phyloP scores from a whole-genome alignment of 257 asterid genomes.

The Plantago ovata region DNA sequence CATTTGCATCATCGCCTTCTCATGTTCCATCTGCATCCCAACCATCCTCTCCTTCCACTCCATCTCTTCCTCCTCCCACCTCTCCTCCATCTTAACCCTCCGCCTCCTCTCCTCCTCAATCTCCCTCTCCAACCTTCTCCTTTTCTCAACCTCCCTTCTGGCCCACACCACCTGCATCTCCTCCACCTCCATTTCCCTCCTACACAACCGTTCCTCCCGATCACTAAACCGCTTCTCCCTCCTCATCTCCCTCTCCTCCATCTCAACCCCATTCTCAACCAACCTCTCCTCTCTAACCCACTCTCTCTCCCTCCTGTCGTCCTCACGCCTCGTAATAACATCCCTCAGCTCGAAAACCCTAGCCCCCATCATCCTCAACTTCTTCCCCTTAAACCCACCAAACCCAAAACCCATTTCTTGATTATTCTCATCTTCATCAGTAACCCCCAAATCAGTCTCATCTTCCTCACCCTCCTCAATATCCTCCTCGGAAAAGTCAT shows the following conservation, averaged over 20 bases:
- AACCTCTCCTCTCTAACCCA: conserved; percentile 45
- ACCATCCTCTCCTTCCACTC: conserved; percentile 89
- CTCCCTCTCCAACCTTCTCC: conserved; percentile 56
- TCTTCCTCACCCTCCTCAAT: conserved; percentile 36
- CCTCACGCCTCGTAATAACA: conserved; percentile 60
- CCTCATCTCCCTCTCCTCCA: conserved; percentile 35
- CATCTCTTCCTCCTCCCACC: conserved; percentile 76
- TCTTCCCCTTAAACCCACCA: conserved; percentile 32
- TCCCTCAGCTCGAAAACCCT: conserved; percentile 64
- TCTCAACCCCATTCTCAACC: conserved; percentile 32
- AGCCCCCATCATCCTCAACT: conserved; percentile 48
- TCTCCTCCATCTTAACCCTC: conserved; percentile 77
- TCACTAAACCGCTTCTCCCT: conserved; percentile 33
- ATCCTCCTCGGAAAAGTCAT: conserved; percentile 41
- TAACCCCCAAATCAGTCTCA: conserved; percentile 25
- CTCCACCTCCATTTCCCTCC: conserved; percentile 49
- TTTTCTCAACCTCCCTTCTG: conserved; percentile 55
- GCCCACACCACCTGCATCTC: conserved; percentile 40
- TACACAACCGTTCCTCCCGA: conserved; percentile 39
- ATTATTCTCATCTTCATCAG: conserved; percentile 29
- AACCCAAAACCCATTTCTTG: conserved; percentile 14
- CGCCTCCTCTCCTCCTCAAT: conserved; percentile 61
- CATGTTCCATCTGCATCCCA: conserved; percentile 80
- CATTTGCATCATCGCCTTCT: conserved; percentile 93
- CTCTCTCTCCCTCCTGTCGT: conserved; percentile 68